Evolutionary conservation across 2,329 filamentous ascomycete species (phyloP).

Genomic region (Nothophoma quercina): DNA sequence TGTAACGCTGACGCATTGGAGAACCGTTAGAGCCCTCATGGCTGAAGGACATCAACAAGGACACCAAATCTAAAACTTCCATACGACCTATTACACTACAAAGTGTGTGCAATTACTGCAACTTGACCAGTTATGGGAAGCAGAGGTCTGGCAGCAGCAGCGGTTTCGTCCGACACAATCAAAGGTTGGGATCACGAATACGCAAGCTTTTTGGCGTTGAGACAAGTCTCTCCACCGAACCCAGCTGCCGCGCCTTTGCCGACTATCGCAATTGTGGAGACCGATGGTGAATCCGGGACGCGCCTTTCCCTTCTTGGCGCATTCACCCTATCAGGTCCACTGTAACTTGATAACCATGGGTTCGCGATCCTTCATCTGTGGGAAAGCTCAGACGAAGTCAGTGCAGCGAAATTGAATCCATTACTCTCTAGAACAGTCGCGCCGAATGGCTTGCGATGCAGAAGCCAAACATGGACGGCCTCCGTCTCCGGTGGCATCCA

Average conservation of each 20-base stretch:
- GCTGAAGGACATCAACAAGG: too few species aligned
- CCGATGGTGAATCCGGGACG: conserved; percentile 12
- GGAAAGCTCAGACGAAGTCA: not conserved
- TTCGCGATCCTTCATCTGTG: not conserved
- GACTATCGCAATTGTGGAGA: conserved; percentile 19
- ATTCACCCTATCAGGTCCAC: not conserved
- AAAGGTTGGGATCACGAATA: not conserved
- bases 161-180: not conserved
- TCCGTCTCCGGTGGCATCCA: conserved; percentile 5
- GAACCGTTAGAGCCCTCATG: not conserved
- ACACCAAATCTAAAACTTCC: too few species aligned
- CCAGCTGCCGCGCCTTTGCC: not conserved
- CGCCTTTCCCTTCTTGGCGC: conserved; percentile 7
- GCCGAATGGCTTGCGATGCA: not conserved
- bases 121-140: too few species aligned
- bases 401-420: not conserved
- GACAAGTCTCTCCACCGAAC: not conserved
- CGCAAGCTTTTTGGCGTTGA: conserved; percentile 9
- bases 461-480: not conserved
- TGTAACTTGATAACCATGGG: conserved; percentile 1
- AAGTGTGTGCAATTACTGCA: too few species aligned
- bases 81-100: too few species aligned
- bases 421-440: not conserved
- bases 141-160: not conserved
- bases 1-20: not conserved